Base-by-base conservation (phyloP, 2,329 filamentous ascomycete species). In the Aspergillus vadensis region DNA sequence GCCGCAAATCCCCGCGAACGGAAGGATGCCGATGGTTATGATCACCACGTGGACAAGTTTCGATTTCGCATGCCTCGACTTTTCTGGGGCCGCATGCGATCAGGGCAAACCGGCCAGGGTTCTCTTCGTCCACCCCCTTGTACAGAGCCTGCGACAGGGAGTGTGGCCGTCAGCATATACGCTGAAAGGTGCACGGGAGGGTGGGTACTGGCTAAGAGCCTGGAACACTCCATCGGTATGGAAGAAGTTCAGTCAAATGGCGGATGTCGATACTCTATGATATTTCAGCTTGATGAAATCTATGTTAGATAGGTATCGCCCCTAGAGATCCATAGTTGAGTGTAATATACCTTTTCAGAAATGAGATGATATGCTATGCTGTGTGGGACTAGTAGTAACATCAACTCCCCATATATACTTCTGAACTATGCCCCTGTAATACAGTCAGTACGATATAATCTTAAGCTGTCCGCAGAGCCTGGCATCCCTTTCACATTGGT, bases 101-200 rank as follows among this genome's bases (percentile, higher is more conserved):
- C 14, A 14, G 5, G n/a, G 15, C 2, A 21, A 25, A 10, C 19
- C 15, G 10, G 38, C 8, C 19, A 9, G 9, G 12, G 21, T 23
- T 1, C 5, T 32, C 12, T 55, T 55, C 32, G 39, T 47, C 4
- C 15, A 55, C 12, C 14, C 23, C 4, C 27, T 30, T 3, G 39
- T 55, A 2, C 44, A 23, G 44, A 15, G 25, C 2, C 14, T 25
- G 8, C 44, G 15, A 8, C 19, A 49, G 23, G 44, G 44, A 23
- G 25, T 30, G 8, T 36, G 38, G n/a, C 53, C 53, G 0, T 25
- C 36, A 2, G 36, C 27, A 1, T 83, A 85, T 1, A 88, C 74
- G 85, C 85, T 88, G 57, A 79, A 80, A 52, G 83, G 81, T 1
- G 84, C 84, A 2, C n/a, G 7, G 14, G 25, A 39, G 0, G 53